Evolutionary conservation across 179 eudicot species (phyloP), one percentile per base, ranked within the genome.

Genomic region (Beta lomatogona): DNA sequence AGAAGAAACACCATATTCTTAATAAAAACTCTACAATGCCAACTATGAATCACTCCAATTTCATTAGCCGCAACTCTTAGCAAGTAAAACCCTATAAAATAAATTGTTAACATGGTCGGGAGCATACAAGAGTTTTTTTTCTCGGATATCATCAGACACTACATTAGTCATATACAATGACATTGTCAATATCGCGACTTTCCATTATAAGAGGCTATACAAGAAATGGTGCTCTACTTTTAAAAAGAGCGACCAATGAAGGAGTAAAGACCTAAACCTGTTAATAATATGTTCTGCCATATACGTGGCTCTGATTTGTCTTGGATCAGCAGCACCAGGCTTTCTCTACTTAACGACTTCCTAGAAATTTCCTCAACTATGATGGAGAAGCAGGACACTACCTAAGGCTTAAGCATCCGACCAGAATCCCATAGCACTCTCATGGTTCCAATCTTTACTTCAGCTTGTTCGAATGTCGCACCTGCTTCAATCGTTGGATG

Each of bases 351-450:
- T 19, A 14, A 54, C 2, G 54, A 36, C 21, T 45, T 15, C 45
- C 61, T 28, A 54, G 25, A 58, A 55, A 74, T 71, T 25, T 25
- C 28, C 28, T 25, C 28, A 25, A 25, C 28, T 25, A 25, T 25
- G 28, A 25, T 25, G 28, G 28, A 25, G 28, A 25, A 25, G 28
- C 28, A 25, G 28, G 28, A 25, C 28, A 25, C 28, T 25, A 25
- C 28, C 50, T 22, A 86, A 80, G 75, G 77, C 80, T 74, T 77
- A 45, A 80, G 70, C 77, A 93, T 87, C 77, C 88, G 88, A 77
- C 84, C 84, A 0, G 87, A 75, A 79, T 91, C 91, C 98, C 98
- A 95, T 78, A 93, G 71, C 9, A 90, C 91, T 83, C 93, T 83
- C 89, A 90, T 91, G 66, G 77, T 69, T 25, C 93, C 97, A 76